Conservation (phyloP, 2,329 filamentous ascomycete species). For the Plectosphaerella sp. region DNA sequence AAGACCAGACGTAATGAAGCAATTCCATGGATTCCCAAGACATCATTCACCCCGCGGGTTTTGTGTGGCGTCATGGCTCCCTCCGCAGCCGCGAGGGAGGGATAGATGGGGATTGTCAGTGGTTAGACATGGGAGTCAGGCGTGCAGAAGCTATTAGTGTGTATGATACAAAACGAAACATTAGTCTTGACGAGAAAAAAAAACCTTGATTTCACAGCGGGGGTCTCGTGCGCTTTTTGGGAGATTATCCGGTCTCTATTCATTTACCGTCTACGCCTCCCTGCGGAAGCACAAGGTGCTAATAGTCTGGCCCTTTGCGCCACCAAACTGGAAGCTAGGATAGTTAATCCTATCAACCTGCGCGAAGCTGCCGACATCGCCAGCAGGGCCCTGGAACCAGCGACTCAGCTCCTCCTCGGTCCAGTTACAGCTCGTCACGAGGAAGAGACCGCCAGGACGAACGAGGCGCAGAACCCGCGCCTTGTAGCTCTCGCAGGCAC, state of each 20-base stretch:
- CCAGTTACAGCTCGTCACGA: constrained; percentile 98
- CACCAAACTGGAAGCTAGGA: constrained; percentile 83
- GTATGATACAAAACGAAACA: constrained; percentile 13
- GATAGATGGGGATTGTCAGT: background rate
- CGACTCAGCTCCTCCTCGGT: constrained; percentile 77
- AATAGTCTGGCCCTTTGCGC: constrained; percentile 81
- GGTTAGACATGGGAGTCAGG: background rate
- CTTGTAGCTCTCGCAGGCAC: constrained; percentile 72
- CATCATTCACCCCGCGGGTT: constrained; percentile 26
- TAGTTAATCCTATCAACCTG: constrained; percentile 57
- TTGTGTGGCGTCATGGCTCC: too few species aligned
- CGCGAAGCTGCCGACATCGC: constrained; percentile 16
- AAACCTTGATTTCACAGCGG: too few species aligned
- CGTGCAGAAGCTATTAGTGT: background rate
- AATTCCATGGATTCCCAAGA: constrained; percentile 29
- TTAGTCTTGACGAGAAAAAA: background rate
- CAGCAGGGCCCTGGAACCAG: constrained; percentile 63
- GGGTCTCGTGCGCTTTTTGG: too few species aligned
- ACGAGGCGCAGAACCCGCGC: constrained; percentile 65
- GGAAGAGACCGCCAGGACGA: constrained; percentile 64
- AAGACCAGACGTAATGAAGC: constrained; percentile 39
- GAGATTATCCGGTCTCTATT: background rate
- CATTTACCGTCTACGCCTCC: constrained; percentile 1
- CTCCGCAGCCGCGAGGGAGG: background rate
- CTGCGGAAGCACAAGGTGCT: constrained; percentile 78